Percentiles rank a stretch among this genome's conserved stretches.
Evolutionary conservation across 768 basidiomycete genomes (phyloP).

Genomic region (Agrocybe chaxingu): DNA sequence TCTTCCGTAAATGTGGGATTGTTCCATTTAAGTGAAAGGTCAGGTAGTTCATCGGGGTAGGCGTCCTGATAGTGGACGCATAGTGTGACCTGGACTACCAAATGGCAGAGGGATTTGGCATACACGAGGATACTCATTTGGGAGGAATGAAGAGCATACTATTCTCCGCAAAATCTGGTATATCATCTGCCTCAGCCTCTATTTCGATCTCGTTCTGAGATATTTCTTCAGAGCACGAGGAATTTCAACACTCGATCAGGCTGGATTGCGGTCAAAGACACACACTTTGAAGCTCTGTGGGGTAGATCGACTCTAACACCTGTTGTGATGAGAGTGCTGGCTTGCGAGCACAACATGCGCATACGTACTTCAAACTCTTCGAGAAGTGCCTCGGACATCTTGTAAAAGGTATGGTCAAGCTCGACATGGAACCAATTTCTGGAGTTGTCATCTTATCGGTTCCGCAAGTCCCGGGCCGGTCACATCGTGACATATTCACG

Average conservation of each 20-base stretch:
- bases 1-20: constrained; percentile 59
- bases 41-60: constrained; percentile 85
- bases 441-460: constrained; percentile 3
- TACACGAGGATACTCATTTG: constrained; percentile 1
- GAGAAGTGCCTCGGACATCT: constrained; percentile 68
- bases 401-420: constrained; percentile 4
- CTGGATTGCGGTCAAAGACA: constrained; percentile 32
- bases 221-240: constrained; percentile 57
- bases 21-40: constrained; percentile 59
- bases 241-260: constrained; percentile 41
- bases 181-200: constrained; percentile 83
- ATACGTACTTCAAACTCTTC: constrained; percentile 86
- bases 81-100: constrained; percentile 68
- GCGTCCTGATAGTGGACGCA: constrained; percentile 72
- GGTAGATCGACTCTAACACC: constrained; percentile 96
- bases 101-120: constrained; percentile 2
- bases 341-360: constrained; percentile 4
- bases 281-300: constrained; percentile 89
- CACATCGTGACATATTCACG: not conserved
- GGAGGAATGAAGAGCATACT: constrained; percentile 34
- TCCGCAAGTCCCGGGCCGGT: not conserved
- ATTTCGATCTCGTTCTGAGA: constrained; percentile 82
- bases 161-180: constrained; percentile 56
- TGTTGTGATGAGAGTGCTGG: constrained; percentile 25
- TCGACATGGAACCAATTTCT: not conserved